Percentiles rank a stretch among this genome's conserved stretches.
These are phyloP conservation scores for Myxozyma nipponensis DNA, from an alignment of 805 yeast genomes.

Conservation along the genomic window DNA sequence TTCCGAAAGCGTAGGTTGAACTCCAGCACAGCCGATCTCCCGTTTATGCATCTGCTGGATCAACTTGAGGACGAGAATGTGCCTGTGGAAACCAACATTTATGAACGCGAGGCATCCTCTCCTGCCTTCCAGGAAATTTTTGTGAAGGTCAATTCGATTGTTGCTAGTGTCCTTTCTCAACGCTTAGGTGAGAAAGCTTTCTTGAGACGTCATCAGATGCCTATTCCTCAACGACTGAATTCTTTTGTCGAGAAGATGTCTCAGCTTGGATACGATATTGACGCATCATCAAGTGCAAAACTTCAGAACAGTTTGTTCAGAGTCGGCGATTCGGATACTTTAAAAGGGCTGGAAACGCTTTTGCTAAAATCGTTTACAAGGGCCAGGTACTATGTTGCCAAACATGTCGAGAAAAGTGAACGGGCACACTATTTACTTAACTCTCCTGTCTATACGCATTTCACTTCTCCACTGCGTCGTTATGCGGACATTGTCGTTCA, in stretches of 20 bases:
- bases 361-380: conserved; percentile 77
- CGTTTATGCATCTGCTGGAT: conserved; percentile 62
- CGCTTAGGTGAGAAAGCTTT: conserved; percentile 76
- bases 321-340: conserved; percentile 56
- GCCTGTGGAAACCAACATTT: conserved; percentile 66
- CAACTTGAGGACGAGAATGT: conserved; percentile 83
- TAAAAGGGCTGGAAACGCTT: conserved; percentile 74
- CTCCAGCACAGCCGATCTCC: conserved; percentile 43
- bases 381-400: conserved; percentile 86
- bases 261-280: conserved; percentile 52
- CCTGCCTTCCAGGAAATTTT: conserved; percentile 69
- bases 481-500: conserved; percentile 92
- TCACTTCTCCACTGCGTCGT: conserved; percentile 86
- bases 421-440: conserved; percentile 78
- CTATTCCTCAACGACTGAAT: conserved; percentile 75
- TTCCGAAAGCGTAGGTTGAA: conserved; percentile 67
- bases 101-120: conserved; percentile 55
- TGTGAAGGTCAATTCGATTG: conserved; percentile 75
- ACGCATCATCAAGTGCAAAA: conserved; percentile 67
- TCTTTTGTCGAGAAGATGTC: conserved; percentile 69
- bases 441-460: conserved; percentile 84
- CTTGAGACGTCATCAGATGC: conserved; percentile 82
- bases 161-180: conserved; percentile 76
- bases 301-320: conserved; percentile 66
- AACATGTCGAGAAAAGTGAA: conserved; percentile 73